Conservation (phyloP, 2,329 filamentous ascomycete genomes). For the Arthrobotrys sinensis region DNA sequence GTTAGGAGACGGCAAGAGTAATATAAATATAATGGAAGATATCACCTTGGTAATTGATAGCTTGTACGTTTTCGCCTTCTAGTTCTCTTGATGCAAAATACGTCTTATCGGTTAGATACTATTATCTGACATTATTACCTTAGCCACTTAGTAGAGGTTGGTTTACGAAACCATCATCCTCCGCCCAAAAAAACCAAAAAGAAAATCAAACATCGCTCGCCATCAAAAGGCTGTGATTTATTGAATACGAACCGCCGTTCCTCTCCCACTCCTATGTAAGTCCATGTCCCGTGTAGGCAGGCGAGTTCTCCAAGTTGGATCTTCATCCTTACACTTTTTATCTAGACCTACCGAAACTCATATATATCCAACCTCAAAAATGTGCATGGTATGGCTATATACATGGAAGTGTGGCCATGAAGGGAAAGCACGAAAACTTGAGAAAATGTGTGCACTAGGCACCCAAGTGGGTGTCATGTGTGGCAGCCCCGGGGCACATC, state of each 20-base stretch:
- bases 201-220: too few relatives aligned
- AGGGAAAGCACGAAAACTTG: not conserved
- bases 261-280: too few relatives aligned
- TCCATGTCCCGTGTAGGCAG: too few relatives aligned
- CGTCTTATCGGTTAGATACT: not conserved
- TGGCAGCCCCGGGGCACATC: slow-evolving; percentile 3
- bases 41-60: not conserved
- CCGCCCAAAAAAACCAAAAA: too few relatives aligned
- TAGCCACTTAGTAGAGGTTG: too few relatives aligned
- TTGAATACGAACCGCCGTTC: too few relatives aligned
- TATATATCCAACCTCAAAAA: not conserved
- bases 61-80: not conserved
- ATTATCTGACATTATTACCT: too few relatives aligned
- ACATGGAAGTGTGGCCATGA: slow-evolving; percentile 24
- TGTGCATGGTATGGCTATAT: slow-evolving; percentile 20
- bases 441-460: not conserved
- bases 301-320: too few relatives aligned
- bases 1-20: not conserved
- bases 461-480: not conserved
- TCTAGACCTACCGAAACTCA: not conserved
- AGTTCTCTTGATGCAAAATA: not conserved
- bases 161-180: too few relatives aligned
- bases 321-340: too few relatives aligned
- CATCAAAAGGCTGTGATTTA: too few relatives aligned
- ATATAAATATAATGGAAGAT: slow-evolving; percentile 7